Conservation (phyloP, 805 yeast species). For the Yamadazyma phyllophila region DNA sequence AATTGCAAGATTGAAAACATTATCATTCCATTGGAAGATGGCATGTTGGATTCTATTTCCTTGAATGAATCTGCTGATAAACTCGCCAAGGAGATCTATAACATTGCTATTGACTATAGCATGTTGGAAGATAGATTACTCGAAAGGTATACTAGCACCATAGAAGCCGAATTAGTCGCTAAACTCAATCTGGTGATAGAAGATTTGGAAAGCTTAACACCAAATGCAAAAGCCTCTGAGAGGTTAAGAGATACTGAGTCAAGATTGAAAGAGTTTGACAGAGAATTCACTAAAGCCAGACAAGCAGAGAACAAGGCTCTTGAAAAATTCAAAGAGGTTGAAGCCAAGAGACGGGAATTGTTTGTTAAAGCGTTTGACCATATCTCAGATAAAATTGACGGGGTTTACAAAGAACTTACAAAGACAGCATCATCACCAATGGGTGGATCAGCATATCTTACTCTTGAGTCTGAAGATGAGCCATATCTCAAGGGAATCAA, state of each 20-base stretch:
- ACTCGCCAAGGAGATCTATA: slow-evolving; percentile 39
- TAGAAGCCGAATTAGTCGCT: slow-evolving; percentile 36
- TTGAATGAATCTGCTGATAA: slow-evolving; percentile 50
- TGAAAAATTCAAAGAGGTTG: slow-evolving; percentile 58
- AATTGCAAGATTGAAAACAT: slow-evolving; percentile 74
- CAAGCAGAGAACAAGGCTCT: slow-evolving; percentile 54
- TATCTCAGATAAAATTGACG: slow-evolving; percentile 68
- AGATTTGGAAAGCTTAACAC: slow-evolving; percentile 55
- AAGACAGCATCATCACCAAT: slow-evolving; percentile 65
- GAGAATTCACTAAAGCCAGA: slow-evolving; percentile 62
- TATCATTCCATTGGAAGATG: slow-evolving; percentile 59
- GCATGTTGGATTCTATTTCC: slow-evolving; percentile 60
- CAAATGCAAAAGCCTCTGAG: slow-evolving; percentile 80
- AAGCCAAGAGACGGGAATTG: slow-evolving; percentile 52
- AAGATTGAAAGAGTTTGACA: slow-evolving; percentile 58
- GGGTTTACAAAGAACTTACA: slow-evolving; percentile 83
- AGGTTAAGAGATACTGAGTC: slow-evolving; percentile 67
- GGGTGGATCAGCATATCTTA: slow-evolving; percentile 92
- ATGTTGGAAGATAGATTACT: slow-evolving; percentile 43
- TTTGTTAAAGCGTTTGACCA: slow-evolving; percentile 78
- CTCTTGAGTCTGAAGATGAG: slow-evolving; percentile 84
- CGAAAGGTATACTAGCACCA: slow-evolving; percentile 37
- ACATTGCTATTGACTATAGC: slow-evolving; percentile 55
- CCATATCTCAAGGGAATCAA: slow-evolving; percentile 82
- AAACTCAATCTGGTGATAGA: slow-evolving; percentile 31